Evolutionary conservation across 225 moss, liverwort and hornwort species (phyloP).

Genomic region (Thuidium tamariscinum): DNA sequence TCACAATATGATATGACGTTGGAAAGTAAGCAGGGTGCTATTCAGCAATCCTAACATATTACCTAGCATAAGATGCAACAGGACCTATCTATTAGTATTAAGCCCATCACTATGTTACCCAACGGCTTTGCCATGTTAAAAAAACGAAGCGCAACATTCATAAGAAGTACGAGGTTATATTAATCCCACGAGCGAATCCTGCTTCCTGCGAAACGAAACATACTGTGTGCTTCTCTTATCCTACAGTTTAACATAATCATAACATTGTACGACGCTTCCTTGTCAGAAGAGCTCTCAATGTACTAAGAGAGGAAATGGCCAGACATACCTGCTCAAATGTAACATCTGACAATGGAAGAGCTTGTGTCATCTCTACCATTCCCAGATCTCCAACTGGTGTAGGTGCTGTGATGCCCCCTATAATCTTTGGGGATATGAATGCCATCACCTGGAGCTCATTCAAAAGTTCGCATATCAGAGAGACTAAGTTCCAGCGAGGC

Average conservation of each 20-base stretch:
- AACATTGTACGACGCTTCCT: background rate
- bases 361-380: slow-evolving; percentile 99
- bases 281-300: background rate
- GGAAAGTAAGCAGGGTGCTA: background rate
- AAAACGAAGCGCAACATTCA: background rate
- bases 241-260: background rate
- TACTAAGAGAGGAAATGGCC: background rate
- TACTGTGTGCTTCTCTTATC: background rate
- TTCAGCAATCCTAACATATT: background rate
- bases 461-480: background rate
- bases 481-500: background rate
- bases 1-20: background rate
- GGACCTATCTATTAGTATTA: background rate
- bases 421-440: slow-evolving; percentile 90
- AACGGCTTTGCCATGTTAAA: background rate
- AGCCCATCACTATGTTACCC: background rate
- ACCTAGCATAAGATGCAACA: background rate
- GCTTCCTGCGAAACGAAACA: background rate
- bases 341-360: slow-evolving; percentile 67
- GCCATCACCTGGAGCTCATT: slow-evolving; percentile 62
- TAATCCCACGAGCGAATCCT: background rate
- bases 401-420: slow-evolving; percentile 79
- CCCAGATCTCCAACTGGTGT: slow-evolving; percentile 90
- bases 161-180: background rate
- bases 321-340: slow-evolving; percentile 63